Percentiles rank a stretch among this genome's conserved stretches.
Evolutionary conservation across 257 asterid genomes (phyloP).

Genomic region (Mitragyna speciosa): DNA sequence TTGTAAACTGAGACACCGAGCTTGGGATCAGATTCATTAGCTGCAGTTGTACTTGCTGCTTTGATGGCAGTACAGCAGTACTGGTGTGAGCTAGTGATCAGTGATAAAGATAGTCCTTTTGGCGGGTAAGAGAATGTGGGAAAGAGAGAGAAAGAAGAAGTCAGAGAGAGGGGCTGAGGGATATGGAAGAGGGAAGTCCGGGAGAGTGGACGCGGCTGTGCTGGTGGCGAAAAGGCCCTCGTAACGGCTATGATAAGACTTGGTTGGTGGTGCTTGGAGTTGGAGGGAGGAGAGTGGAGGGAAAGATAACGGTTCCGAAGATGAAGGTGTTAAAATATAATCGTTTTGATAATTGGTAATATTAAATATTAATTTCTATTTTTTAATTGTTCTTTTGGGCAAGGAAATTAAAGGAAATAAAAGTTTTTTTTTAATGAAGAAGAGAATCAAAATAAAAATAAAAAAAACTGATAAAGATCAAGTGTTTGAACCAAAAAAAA

Average conservation of each 20-base stretch:
- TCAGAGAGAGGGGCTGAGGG: conserved; percentile 18
- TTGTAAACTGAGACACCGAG: conserved; percentile 87
- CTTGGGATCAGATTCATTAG: conserved; percentile 50
- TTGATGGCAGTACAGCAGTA: conserved; percentile 39
- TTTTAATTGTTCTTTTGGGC: too few relatives aligned
- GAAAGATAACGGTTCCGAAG: conserved; percentile 30
- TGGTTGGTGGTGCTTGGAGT: conserved; percentile 18
- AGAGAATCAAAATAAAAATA: too few relatives aligned
- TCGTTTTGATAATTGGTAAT: too few relatives aligned
- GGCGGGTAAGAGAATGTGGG: not conserved
- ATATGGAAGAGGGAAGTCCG: conserved; percentile 23
- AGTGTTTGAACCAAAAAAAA: too few relatives aligned
- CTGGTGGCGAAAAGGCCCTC: conserved; percentile 41
- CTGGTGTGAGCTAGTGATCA: conserved; percentile 13
- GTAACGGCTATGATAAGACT: conserved; percentile 50
- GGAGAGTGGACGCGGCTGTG: conserved; percentile 11
- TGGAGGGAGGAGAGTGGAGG: conserved; percentile 28
- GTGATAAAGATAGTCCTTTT: conserved; percentile 6
- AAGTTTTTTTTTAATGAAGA: too few relatives aligned
- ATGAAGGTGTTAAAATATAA: not conserved
- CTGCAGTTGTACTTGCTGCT: conserved; percentile 50
- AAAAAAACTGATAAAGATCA: too few relatives aligned
- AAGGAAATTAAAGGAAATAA: too few relatives aligned
- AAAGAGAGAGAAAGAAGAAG: conserved; percentile 22
- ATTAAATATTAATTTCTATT: too few relatives aligned